Conservation (phyloP, 371 early-diverging fungal genomes). For the Mortierella sp. region DNA sequence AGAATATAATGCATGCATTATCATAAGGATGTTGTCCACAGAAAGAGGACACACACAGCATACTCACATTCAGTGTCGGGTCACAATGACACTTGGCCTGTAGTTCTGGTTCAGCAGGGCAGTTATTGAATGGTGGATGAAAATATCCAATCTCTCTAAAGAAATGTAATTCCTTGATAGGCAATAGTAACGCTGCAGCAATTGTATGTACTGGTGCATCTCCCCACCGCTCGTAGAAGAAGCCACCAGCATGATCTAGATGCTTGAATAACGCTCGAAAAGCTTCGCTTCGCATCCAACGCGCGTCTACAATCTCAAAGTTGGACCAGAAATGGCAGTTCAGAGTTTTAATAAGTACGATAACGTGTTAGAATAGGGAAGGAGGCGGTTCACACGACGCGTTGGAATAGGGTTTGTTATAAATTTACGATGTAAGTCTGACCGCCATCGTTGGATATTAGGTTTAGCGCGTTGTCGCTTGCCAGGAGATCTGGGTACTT, state of each 20-base stretch:
- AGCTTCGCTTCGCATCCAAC: slow-evolving; percentile 78
- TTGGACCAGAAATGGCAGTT: slow-evolving; percentile 97
- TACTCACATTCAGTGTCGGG: slow-evolving; percentile 67
- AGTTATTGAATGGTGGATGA: slow-evolving; percentile 77
- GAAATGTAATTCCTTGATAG: slow-evolving; percentile 83
- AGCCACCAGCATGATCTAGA: slow-evolving; percentile 89
- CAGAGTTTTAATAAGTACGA: slow-evolving; percentile 1
- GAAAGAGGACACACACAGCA: slow-evolving; percentile 5
- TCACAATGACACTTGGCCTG: slow-evolving; percentile 77
- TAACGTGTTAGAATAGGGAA: too few species aligned
- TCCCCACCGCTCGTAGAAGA: slow-evolving; percentile 97
- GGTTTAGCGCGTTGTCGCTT: slow-evolving; percentile 58
- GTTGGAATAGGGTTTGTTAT: background rate
- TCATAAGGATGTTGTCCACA: background rate
- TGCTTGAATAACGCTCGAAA: slow-evolving; percentile 86
- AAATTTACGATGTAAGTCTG: slow-evolving; percentile 46
- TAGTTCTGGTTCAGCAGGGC: slow-evolving; percentile 67
- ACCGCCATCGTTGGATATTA: slow-evolving; percentile 52
- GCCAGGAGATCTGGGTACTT: slow-evolving; percentile 60
- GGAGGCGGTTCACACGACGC: background rate
- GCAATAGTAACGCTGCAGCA: slow-evolving; percentile 76
- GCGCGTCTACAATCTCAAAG: slow-evolving; percentile 94
- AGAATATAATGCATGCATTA: background rate
- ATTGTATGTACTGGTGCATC: slow-evolving; percentile 97
- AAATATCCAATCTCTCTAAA: slow-evolving; percentile 87